Conservation (phyloP, 148 eudicot genomes). For the Suaeda aralocaspica region DNA sequence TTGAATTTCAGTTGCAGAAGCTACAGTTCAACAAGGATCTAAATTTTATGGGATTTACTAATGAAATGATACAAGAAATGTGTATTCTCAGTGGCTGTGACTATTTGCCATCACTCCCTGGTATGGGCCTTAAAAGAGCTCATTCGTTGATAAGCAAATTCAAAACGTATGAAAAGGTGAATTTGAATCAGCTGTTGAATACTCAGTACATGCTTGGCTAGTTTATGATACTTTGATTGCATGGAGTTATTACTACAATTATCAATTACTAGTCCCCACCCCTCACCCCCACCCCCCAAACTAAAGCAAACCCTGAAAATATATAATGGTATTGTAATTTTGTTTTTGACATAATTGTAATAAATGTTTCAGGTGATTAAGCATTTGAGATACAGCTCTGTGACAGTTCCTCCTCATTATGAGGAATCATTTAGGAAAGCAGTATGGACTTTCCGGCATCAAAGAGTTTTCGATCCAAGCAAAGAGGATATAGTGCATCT, state of each 20-base stretch:
- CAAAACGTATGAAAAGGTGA: constrained; percentile 74
- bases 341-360: neutral
- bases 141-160: constrained; percentile 76
- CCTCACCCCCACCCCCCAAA: too few relatives aligned
- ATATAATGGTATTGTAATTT: neutral
- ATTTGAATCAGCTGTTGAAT: neutral
- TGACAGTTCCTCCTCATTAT: constrained; percentile 66
- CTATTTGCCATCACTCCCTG: constrained; percentile 86
- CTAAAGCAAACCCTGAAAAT: neutral
- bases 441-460: constrained; percentile 82
- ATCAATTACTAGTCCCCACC: neutral
- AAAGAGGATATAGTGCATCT: constrained; percentile 71
- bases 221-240: neutral
- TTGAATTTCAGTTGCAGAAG: constrained; percentile 60
- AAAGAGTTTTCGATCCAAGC: constrained; percentile 79
- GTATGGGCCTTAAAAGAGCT: constrained; percentile 93
- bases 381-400: constrained; percentile 68
- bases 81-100: constrained; percentile 98
- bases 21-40: constrained; percentile 76
- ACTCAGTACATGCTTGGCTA: too few relatives aligned
- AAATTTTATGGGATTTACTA: constrained; percentile 63
- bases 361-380: constrained; percentile 63
- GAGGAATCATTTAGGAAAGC: constrained; percentile 92
- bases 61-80: constrained; percentile 91
- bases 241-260: neutral